These are phyloP conservation scores for Talaromyces trachyspermus DNA, from an alignment of 495 filamentous ascomycete species.

Conservation along the genomic window DNA sequence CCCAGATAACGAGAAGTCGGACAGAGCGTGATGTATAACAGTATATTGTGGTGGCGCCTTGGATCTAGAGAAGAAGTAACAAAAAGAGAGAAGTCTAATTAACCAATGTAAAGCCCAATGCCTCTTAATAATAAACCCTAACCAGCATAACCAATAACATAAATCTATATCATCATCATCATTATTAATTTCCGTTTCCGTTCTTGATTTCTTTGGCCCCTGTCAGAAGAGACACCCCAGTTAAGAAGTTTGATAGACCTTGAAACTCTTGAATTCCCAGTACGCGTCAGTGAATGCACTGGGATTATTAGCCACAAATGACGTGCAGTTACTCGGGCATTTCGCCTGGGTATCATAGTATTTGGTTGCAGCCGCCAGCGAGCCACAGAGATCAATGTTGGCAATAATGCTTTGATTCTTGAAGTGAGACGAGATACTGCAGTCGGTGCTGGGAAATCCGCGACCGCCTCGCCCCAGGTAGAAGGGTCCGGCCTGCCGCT, in stretches of 20 bases:
- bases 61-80: too few species aligned
- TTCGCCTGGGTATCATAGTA: constrained; percentile 32
- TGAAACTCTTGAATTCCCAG: constrained; percentile 45
- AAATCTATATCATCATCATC: too few species aligned
- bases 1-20: too few species aligned
- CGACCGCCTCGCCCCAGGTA: constrained; percentile 37
- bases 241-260: constrained; percentile 29
- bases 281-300: constrained; percentile 34
- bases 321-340: constrained; percentile 36
- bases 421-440: constrained; percentile 40
- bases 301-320: constrained; percentile 34
- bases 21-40: too few species aligned
- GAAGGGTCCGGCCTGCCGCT: constrained; percentile 35
- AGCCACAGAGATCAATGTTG: constrained; percentile 46
- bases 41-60: too few species aligned
- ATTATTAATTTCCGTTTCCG: too few species aligned
- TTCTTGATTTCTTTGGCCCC: too few species aligned
- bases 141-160: too few species aligned
- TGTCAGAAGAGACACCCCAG: too few species aligned
- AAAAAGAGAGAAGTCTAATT: too few species aligned
- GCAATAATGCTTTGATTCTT: constrained; percentile 44
- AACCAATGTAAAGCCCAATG: too few species aligned
- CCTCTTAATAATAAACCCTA: too few species aligned
- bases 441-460: constrained; percentile 47
- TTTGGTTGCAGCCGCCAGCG: constrained; percentile 24